Conservation (phyloP, 2,329 filamentous ascomycete species). For the Ceratocystiopsis sp. region DNA sequence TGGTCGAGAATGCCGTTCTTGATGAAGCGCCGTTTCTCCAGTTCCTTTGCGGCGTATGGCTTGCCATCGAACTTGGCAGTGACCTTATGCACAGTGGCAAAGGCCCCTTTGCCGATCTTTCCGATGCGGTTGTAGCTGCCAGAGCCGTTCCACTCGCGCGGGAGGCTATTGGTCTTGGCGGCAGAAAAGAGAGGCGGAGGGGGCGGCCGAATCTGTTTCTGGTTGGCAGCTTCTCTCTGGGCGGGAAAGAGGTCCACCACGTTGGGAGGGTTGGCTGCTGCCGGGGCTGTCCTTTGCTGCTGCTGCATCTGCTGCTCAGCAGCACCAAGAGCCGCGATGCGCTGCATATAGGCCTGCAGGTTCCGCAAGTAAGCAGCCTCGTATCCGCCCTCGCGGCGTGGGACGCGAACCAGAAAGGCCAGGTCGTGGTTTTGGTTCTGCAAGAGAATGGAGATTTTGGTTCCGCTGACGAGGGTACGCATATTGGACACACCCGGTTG, state of each 20-base stretch:
- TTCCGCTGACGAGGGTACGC: constrained; percentile 55
- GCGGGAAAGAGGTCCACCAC: constrained; percentile 19
- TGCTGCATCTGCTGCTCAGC: too few relatives aligned
- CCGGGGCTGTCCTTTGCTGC: constrained; percentile 5
- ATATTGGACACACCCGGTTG: constrained; percentile 14
- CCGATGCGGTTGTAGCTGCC: constrained; percentile 68
- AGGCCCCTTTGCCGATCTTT: constrained; percentile 79
- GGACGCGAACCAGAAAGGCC: constrained; percentile 73
- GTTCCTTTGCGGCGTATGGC: constrained; percentile 81
- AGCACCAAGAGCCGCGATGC: constrained; percentile 12
- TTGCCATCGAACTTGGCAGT: constrained; percentile 71
- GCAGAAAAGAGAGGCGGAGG: constrained; percentile 5
- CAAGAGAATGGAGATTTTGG: constrained; percentile 52
- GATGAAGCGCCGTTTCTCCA: constrained; percentile 84
- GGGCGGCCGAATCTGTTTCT: not conserved
- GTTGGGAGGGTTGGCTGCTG: constrained; percentile 29
- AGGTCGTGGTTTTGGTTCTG: constrained; percentile 40
- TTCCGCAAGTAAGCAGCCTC: constrained; percentile 51
- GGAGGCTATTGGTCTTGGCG: constrained; percentile 20
- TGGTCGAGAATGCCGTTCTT: constrained; percentile 81
- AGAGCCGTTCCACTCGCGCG: constrained; percentile 66
- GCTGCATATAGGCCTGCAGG: constrained; percentile 45
- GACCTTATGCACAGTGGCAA: constrained; percentile 83
- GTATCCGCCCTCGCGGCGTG: constrained; percentile 50
- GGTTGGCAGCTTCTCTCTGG: not conserved